Conservation (phyloP, 768 basidiomycete species). For the Leccinum longicurvipes region DNA sequence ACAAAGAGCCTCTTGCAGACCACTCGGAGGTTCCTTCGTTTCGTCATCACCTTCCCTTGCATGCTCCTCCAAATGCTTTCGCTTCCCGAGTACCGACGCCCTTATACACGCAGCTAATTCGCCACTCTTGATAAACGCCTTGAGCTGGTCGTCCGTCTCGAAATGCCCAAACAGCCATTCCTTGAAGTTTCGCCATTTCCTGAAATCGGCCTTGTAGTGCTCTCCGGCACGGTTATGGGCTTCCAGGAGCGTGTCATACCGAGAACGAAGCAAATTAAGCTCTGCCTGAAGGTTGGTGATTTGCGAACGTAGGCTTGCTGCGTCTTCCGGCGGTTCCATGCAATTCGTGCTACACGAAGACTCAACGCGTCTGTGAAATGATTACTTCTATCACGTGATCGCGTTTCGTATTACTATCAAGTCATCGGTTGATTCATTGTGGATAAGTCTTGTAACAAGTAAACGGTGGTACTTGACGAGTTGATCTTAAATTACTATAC, state of each 20-base stretch:
- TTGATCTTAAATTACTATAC: too few relatives aligned
- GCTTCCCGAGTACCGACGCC: conserved; percentile 27
- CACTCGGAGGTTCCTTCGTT: neutral
- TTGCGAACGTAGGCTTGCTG: conserved; percentile 10
- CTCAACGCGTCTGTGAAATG: neutral
- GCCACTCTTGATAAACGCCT: conserved; percentile 23
- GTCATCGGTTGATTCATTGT: neutral
- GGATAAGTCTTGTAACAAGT: neutral
- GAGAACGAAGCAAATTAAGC: conserved; percentile 35
- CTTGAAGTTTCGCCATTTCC: conserved; percentile 48
- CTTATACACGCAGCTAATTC: conserved; percentile 28
- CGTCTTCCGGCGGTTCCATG: conserved; percentile 7
- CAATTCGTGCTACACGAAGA: neutral
- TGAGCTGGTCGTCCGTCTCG: conserved; percentile 27
- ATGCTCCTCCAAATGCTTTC: conserved; percentile 23
- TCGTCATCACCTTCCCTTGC: conserved; percentile 6
- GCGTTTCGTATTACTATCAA: neutral
- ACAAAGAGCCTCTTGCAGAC: conserved; percentile 2
- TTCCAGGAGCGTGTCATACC: conserved; percentile 44
- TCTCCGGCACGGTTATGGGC: conserved; percentile 43
- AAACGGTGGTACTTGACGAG: neutral
- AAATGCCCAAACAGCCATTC: conserved; percentile 40
- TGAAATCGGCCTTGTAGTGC: conserved; percentile 51
- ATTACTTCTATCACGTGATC: conserved; percentile 21
- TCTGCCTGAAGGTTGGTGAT: conserved; percentile 27